Conservation (phyloP, 2,329 filamentous ascomycete genomes). For the Ceratocystis huliohia region DNA sequence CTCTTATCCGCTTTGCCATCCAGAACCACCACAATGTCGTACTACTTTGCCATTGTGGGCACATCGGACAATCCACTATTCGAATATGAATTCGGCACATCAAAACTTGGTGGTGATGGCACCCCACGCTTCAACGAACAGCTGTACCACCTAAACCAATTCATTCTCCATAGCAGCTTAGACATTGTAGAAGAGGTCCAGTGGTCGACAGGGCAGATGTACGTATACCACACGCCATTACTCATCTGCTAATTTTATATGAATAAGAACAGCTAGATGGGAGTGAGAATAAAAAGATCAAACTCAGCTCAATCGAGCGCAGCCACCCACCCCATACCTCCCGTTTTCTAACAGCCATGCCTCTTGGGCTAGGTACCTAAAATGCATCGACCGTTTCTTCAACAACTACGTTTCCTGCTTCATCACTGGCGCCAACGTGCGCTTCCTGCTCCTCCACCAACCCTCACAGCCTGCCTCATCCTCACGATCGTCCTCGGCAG, state of each 20-base stretch:
- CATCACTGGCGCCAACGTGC: conserved; percentile 80
- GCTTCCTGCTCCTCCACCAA: conserved; percentile 88
- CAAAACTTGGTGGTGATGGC: conserved; percentile 89
- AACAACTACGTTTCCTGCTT: conserved; percentile 93
- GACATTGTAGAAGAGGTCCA: conserved; percentile 95
- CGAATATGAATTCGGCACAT: conserved; percentile 93
- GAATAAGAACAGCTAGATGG: too few relatives aligned
- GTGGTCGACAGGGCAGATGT: conserved; percentile 81
- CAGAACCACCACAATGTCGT: conserved; percentile 55
- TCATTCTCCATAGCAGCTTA: conserved; percentile 85
- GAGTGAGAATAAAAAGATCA: conserved; percentile 38
- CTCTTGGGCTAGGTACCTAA: conserved; percentile 60
- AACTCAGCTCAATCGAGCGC: conserved; percentile 70
- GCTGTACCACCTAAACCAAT: conserved; percentile 89
- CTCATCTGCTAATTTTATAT: conserved; percentile 32
- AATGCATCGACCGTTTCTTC: conserved; percentile 92
- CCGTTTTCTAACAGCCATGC: conserved; percentile 34
- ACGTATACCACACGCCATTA: conserved; percentile 25
- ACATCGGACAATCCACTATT: conserved; percentile 93
- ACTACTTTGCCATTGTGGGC: conserved; percentile 95
- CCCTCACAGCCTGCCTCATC: conserved; percentile 35
- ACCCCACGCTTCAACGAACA: conserved; percentile 77
- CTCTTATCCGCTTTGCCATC: background rate
- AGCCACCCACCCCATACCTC: conserved; percentile 80
- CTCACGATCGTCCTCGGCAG: conserved; percentile 47